Conservation (phyloP, 352 stramenopile species). For the Globisporangium echinulatum region DNA sequence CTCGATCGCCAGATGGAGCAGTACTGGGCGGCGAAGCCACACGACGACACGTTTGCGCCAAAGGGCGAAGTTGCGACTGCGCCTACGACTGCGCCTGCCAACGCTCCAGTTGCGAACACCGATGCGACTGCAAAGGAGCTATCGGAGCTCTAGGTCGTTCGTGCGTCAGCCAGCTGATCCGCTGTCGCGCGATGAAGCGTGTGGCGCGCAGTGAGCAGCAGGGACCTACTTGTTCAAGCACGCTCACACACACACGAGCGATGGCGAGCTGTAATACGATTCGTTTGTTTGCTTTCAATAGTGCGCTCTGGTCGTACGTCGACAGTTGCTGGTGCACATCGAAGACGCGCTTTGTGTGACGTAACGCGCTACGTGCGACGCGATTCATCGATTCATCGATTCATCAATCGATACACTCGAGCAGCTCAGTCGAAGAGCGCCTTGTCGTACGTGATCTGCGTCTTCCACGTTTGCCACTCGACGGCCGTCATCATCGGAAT, state of each 20-base stretch:
- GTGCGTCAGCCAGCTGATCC: too few relatives aligned
- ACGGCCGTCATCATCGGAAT: constrained; percentile 76
- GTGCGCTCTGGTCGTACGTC: too few relatives aligned
- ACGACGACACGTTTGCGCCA: constrained; percentile 14
- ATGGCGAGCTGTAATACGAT: too few relatives aligned
- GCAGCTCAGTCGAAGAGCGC: constrained; percentile 61
- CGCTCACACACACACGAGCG: too few relatives aligned
- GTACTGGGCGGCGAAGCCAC: constrained; percentile 85
- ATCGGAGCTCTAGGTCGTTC: constrained; percentile 4
- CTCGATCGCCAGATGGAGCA: constrained; percentile 86
- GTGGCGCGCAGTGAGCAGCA: too few relatives aligned
- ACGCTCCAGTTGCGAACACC: not conserved
- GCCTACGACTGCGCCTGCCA: not conserved
- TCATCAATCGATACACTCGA: not conserved
- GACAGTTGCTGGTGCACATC: too few relatives aligned
- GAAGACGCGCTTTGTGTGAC: not conserved
- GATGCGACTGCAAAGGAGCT: constrained; percentile 1
- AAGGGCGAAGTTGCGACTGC: not conserved
- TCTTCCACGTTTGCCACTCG: constrained; percentile 83
- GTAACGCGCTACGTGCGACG: not conserved
- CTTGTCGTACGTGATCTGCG: constrained; percentile 74
- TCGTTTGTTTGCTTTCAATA: too few relatives aligned
- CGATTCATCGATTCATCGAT: not conserved
- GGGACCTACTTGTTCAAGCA: too few relatives aligned
- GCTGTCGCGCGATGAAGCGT: too few relatives aligned